A percentile compares a stretch with the other conserved stretches of the same genome.
Conservation (phyloP, 495 filamentous ascomycete genomes). For the Astrothelium subdiscretum region DNA sequence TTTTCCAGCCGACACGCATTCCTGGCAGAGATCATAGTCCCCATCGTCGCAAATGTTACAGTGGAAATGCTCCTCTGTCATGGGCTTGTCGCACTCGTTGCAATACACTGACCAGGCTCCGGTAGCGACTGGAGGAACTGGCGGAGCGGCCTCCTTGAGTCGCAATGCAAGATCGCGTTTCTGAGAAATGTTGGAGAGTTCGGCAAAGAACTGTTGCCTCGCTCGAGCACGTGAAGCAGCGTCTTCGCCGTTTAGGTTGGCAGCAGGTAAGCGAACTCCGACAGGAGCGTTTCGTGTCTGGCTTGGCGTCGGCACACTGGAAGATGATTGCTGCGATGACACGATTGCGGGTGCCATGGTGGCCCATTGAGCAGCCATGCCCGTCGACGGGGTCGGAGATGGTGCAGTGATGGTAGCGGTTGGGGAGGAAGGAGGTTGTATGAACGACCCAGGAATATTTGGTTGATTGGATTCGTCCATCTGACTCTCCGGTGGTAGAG, state of each 20-base stretch:
- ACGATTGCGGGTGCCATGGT: conserved; percentile 13
- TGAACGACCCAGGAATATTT: neutral
- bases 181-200: conserved; percentile 31
- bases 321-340: conserved; percentile 12
- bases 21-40: conserved; percentile 85
- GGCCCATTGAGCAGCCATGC: neutral
- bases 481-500: conserved; percentile 1
- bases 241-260: conserved; percentile 12
- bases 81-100: conserved; percentile 71
- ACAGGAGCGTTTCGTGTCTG: neutral
- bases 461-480: conserved; percentile 8
- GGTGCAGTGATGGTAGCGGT: neutral
- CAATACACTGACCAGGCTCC: conserved; percentile 65
- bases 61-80: conserved; percentile 80
- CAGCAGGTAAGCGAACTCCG: neutral
- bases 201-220: conserved; percentile 26
- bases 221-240: conserved; percentile 12
- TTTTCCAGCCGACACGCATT: conserved; percentile 62
- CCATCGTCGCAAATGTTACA: conserved; percentile 86
- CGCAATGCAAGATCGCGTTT: conserved; percentile 16
- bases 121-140: conserved; percentile 24
- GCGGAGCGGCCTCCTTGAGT: conserved; percentile 10
- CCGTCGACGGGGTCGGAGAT: neutral
- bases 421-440: neutral
- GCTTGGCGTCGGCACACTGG: neutral